Percentiles rank a stretch among this genome's conserved stretches.
phyloP scores from a whole-genome alignment of 306 rosid genomes.

The Acacia acuminata region DNA sequence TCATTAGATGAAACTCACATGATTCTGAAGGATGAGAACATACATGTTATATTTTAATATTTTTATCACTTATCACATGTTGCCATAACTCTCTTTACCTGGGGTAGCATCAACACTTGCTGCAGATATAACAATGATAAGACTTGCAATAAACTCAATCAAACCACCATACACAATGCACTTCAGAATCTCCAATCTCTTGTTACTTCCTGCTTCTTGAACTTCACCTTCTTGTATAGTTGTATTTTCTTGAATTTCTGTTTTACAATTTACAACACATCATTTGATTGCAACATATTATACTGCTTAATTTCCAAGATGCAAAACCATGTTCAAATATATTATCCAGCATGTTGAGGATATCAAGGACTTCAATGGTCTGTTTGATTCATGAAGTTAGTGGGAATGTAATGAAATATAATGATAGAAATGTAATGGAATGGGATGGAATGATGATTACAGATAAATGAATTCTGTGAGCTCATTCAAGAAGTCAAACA shows the following conservation, averaged over 20 bases:
- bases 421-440: too few species aligned
- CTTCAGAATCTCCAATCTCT: constrained; percentile 56
- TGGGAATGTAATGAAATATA: too few species aligned
- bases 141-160: constrained; percentile 40
- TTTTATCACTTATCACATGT: too few species aligned
- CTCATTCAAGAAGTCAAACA: too few species aligned
- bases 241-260: not conserved
- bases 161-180: constrained; percentile 80
- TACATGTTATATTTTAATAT: too few species aligned
- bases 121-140: not conserved
- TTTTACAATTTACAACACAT: not conserved
- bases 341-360: too few species aligned
- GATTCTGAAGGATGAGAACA: too few species aligned
- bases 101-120: not conserved
- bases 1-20: not conserved
- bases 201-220: constrained; percentile 7
- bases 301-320: not conserved
- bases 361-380: too few species aligned
- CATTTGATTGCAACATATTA: not conserved
- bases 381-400: too few species aligned
- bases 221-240: not conserved
- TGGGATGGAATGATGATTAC: too few species aligned
- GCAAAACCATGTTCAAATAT: not conserved
- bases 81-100: not conserved
- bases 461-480: too few species aligned